Conservation (phyloP, 2,329 filamentous ascomycete genomes). For the Colletotrichum australisinense region DNA sequence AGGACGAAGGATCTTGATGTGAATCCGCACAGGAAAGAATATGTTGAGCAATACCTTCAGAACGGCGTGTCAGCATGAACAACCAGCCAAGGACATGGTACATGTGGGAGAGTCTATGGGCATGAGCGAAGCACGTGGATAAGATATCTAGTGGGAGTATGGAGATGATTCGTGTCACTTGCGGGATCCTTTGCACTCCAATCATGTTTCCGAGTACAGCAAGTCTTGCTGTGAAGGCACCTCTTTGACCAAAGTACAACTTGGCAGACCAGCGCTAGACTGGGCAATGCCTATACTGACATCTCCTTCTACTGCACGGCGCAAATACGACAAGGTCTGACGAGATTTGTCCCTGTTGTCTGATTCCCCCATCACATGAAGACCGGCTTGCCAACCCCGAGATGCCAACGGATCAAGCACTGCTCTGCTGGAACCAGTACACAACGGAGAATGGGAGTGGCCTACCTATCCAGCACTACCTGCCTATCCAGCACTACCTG, state of each 20-base stretch:
- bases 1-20: slow-evolving; percentile 79
- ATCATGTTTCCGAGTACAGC: neutral
- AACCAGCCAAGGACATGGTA: neutral
- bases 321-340: no score
- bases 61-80: slow-evolving; percentile 1
- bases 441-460: no score
- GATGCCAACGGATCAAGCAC: no score
- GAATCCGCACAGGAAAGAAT: slow-evolving; percentile 84
- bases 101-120: neutral
- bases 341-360: no score
- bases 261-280: neutral
- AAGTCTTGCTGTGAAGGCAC: neutral
- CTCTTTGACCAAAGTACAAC: neutral
- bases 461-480: no score
- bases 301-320: no score
- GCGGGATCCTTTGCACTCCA: neutral
- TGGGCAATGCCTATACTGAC: no score
- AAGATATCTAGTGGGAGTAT: neutral
- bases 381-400: no score
- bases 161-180: neutral
- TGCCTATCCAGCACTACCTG: no score
- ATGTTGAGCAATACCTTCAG: slow-evolving; percentile 65
- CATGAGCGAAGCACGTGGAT: neutral
- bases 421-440: no score
- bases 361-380: no score